A percentile compares a stretch with the other conserved stretches of the same genome.
phyloP scores from a whole-genome alignment of 352 stramenopile genomes.

The Pythium rishiriense region DNA sequence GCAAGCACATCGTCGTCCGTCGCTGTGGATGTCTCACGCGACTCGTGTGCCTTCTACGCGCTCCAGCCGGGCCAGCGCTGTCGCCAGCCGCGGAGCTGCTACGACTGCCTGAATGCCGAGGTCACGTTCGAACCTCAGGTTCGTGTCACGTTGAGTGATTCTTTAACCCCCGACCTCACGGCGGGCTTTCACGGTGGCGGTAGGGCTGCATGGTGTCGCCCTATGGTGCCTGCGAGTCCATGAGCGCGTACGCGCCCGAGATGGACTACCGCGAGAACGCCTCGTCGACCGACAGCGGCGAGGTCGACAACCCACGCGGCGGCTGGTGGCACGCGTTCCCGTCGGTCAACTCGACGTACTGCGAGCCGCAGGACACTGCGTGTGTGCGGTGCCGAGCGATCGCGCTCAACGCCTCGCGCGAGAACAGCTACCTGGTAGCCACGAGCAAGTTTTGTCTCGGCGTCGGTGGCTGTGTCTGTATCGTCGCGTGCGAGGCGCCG shows the following conservation, averaged over 20 bases:
- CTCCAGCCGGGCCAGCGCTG: conserved; percentile 35
- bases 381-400: conserved; percentile 43
- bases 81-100: conserved; percentile 48
- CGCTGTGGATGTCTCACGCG: conserved; percentile 7
- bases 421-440: conserved; percentile 42
- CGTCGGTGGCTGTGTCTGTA: conserved; percentile 44
- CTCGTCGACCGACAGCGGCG: conserved; percentile 40
- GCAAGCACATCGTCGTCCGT: not conserved
- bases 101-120: conserved; percentile 56
- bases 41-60: conserved; percentile 52
- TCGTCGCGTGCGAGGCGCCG: conserved; percentile 44
- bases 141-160: not conserved
- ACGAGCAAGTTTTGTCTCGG: conserved; percentile 56
- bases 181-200: not conserved
- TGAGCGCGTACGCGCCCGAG: conserved; percentile 40
- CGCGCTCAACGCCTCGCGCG: conserved; percentile 37
- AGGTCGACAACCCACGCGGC: conserved; percentile 22
- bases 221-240: conserved; percentile 45
- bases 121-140: conserved; percentile 36
- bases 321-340: conserved; percentile 51
- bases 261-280: conserved; percentile 42
- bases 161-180: not conserved
- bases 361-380: conserved; percentile 39
- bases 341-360: conserved; percentile 52
- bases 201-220: conserved; percentile 48